phyloP scores from a whole-genome alignment of 1,139 yeast genomes.

The Kluyveromyces marxianus region DNA sequence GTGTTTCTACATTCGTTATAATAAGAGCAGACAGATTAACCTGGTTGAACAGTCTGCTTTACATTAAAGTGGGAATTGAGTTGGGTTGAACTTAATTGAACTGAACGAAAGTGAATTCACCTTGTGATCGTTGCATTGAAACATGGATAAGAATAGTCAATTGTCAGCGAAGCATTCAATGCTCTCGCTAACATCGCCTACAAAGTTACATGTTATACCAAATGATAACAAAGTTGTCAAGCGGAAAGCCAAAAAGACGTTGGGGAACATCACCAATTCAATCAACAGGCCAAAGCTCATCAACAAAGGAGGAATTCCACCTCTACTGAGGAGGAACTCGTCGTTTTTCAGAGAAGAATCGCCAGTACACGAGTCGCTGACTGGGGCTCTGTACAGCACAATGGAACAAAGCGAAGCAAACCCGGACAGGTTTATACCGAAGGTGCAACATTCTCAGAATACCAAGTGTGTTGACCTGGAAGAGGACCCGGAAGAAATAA shows the following conservation, averaged over 20 bases:
- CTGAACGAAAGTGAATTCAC: too few relatives aligned
- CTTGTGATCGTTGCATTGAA: not conserved
- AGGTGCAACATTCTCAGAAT: slow-evolving; percentile 35
- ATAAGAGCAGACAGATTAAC: too few relatives aligned
- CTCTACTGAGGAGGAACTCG: slow-evolving; percentile 26
- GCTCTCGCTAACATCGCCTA: slow-evolving; percentile 38
- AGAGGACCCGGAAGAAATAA: slow-evolving; percentile 31
- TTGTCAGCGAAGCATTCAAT: slow-evolving; percentile 23
- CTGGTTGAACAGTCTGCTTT: too few relatives aligned
- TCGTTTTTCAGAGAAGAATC: slow-evolving; percentile 27
- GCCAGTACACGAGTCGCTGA: slow-evolving; percentile 7
- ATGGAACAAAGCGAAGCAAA: slow-evolving; percentile 11
- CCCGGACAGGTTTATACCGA: slow-evolving; percentile 47
- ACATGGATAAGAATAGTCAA: slow-evolving; percentile 3
- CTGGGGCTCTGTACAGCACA: slow-evolving; percentile 7
- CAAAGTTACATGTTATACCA: slow-evolving; percentile 36
- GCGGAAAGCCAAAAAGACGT: slow-evolving; percentile 10
- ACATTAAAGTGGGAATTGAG: too few relatives aligned
- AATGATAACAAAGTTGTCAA: slow-evolving; percentile 17
- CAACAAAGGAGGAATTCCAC: slow-evolving; percentile 17
- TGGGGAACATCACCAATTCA: slow-evolving; percentile 13
- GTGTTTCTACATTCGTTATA: too few relatives aligned
- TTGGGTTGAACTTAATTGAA: too few relatives aligned
- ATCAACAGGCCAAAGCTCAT: slow-evolving; percentile 7
- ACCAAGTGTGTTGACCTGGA: slow-evolving; percentile 29